Base-by-base conservation (phyloP, 2,329 filamentous ascomycete genomes). In the Penicillium italicum region DNA sequence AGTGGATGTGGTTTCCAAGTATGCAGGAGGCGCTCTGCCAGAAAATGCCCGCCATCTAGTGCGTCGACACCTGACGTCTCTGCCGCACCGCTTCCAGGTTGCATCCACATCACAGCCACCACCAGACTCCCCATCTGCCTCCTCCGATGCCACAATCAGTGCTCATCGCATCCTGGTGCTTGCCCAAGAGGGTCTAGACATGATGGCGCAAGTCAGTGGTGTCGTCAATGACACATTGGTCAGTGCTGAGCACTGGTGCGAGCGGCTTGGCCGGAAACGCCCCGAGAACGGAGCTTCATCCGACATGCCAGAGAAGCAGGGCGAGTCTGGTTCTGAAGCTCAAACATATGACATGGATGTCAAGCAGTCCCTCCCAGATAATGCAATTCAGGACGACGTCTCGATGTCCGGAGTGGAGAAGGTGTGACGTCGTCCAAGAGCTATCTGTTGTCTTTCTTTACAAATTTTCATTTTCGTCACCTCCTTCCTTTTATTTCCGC, bases 171-270 rank as follows among this genome's bases (percentile, higher is more conserved):
- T 95, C 53, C 77, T 97, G 12, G 85, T 94, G 1, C 84, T 97
- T 49, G 93, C 93, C 7, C 89, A 88, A 66, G 93, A 97, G 71
- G 91, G 92, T 0, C 79, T 97, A 14, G 91, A 97, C 64, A 96
- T 97, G 88, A 91, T 97, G 81, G 83, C 85, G 1, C 91, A 97
- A 71, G 91, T 99, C 47, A 94, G 87, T 38, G 85, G 87, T 5
- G 90, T 97, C 2, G 82, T 97, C 9, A 90, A 95, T 63, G 89
- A 91, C 50, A 97, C 94, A 0, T 88, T 97, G 50, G 83, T 89
- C 53, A 94, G 89, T 65, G 94, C 94, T 0, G 93, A 97, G 73
- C 85, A 87, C 64, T 97, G 94, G 94, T 90, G 93, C 62, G 88
- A 92, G 56, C 81, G 86, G 20, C 79, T 96, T 56, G 90, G 89